phyloP scores from a whole-genome alignment of 495 filamentous ascomycete species.

The Oleoguttula mirabilis region DNA sequence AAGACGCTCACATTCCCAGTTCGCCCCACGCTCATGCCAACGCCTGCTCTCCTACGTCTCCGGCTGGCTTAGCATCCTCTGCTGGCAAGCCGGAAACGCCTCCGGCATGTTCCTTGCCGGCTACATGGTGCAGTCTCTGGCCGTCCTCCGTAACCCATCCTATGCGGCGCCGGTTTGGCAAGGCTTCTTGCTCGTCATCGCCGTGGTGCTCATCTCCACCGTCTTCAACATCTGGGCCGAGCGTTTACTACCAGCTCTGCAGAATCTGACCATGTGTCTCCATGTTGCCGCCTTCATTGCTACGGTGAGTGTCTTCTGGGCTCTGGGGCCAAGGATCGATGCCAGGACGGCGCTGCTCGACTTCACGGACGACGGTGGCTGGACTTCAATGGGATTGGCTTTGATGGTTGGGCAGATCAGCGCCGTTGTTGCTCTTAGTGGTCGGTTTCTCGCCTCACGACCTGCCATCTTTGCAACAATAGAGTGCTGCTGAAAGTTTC shows the following conservation, averaged over 20 bases:
- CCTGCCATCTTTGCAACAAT: neutral
- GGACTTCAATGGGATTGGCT: slow-evolving; percentile 3
- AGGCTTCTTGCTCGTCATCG: slow-evolving; percentile 39
- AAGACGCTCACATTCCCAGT: too few species aligned
- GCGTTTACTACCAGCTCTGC: slow-evolving; percentile 35
- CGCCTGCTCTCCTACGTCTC: slow-evolving; percentile 11
- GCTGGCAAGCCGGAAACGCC: slow-evolving; percentile 23
- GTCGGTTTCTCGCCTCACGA: too few species aligned
- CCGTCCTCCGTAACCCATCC: slow-evolving; percentile 33
- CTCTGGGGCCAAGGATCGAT: slow-evolving; percentile 35
- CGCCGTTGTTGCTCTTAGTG: slow-evolving; percentile 2
- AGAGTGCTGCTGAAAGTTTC: too few species aligned
- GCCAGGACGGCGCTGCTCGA: slow-evolving; percentile 23
- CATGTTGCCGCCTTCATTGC: slow-evolving; percentile 39
- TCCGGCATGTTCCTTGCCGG: slow-evolving; percentile 28
- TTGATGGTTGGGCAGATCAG: slow-evolving; percentile 8
- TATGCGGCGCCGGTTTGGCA: slow-evolving; percentile 37
- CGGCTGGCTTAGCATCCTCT: slow-evolving; percentile 37
- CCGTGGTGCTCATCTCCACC: slow-evolving; percentile 31
- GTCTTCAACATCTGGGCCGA: slow-evolving; percentile 36
- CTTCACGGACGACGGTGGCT: slow-evolving; percentile 9
- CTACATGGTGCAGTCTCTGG: slow-evolving; percentile 36
- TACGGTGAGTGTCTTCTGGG: slow-evolving; percentile 32
- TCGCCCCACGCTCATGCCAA: neutral
- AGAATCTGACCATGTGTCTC: slow-evolving; percentile 36